Conservation (phyloP, 768 basidiomycete genomes). For the Asterophora lycoperdoides region DNA sequence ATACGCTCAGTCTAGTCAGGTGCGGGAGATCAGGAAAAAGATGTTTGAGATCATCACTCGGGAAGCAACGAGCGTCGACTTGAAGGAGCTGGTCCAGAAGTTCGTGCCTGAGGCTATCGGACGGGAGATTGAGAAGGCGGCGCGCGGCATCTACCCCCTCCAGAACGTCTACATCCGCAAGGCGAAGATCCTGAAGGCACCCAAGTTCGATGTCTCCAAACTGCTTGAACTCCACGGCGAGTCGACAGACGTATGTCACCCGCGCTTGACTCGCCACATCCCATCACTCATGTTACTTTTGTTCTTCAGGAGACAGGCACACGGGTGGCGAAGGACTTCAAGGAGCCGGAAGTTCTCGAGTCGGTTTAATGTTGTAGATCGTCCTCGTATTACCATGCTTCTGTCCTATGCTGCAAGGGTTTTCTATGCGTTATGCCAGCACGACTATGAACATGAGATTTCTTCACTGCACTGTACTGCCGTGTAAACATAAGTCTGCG, state of each 20-base stretch:
- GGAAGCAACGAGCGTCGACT: conserved; percentile 90
- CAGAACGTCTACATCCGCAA: conserved; percentile 99
- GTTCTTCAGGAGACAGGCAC: conserved; percentile 82
- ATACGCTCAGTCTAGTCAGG: conserved; percentile 92
- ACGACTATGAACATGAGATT: conserved; percentile 2
- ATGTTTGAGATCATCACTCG: conserved; percentile 99
- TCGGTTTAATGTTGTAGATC: conserved; percentile 65
- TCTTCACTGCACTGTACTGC: too few relatives aligned
- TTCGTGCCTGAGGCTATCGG: conserved; percentile 99
- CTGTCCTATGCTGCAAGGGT: conserved; percentile 28
- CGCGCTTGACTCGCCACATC: background rate
- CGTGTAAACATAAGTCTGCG: too few relatives aligned
- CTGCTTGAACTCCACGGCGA: conserved; percentile 96
- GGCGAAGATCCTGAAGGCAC: conserved; percentile 98
- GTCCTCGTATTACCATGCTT: conserved; percentile 30
- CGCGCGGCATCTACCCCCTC: conserved; percentile 94
- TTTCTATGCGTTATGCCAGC: conserved; percentile 17
- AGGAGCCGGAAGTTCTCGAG: conserved; percentile 93
- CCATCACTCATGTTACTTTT: conserved; percentile 7
- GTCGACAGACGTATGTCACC: conserved; percentile 76
- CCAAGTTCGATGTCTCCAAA: conserved; percentile 95
- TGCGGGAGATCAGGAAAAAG: conserved; percentile 97
- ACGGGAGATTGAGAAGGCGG: conserved; percentile 98
- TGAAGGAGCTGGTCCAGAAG: conserved; percentile 98
- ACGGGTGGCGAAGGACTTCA: conserved; percentile 92